A percentile compares a stretch with the other conserved stretches of the same genome.
These are phyloP conservation scores for Dalbergia cochinchinensis DNA, from an alignment of 306 rosid species.

Conservation along the genomic window DNA sequence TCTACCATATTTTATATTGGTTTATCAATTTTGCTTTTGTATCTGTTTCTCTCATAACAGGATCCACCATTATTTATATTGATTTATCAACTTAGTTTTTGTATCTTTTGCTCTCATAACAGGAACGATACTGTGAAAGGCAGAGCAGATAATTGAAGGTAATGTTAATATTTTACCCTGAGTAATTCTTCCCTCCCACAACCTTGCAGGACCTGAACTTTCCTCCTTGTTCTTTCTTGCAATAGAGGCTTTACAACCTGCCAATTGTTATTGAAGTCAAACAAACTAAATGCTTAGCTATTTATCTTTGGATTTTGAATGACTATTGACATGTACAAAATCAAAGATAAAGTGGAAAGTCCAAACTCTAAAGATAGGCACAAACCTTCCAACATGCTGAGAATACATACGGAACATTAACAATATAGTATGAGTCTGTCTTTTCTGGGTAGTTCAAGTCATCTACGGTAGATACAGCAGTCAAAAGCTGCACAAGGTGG, in stretches of 20 bases:
- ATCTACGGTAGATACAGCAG: slow-evolving; percentile 86
- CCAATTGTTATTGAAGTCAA: slow-evolving; percentile 15
- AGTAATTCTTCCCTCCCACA: slow-evolving; percentile 92
- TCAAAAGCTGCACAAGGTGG: slow-evolving; percentile 75
- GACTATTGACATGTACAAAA: slow-evolving; percentile 3
- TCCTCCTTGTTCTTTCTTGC: slow-evolving; percentile 95
- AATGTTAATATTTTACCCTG: slow-evolving; percentile 55
- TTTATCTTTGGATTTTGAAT: slow-evolving; percentile 33
- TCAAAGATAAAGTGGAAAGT: background rate
- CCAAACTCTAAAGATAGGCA: slow-evolving; percentile 6
- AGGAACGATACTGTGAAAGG: background rate
- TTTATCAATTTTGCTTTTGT: too few species aligned
- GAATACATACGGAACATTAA: slow-evolving; percentile 88
- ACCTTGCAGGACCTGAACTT: slow-evolving; percentile 87
- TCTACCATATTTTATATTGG: too few species aligned
- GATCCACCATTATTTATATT: too few species aligned
- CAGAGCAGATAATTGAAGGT: background rate
- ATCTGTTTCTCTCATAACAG: too few species aligned
- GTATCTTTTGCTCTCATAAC: too few species aligned
- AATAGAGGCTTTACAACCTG: slow-evolving; percentile 96
- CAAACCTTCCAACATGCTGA: slow-evolving; percentile 99
- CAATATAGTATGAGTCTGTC: slow-evolving; percentile 89
- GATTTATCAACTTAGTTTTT: too few species aligned
- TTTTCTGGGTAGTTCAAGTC: slow-evolving; percentile 98
- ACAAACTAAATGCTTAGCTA: background rate